Base-by-base conservation (phyloP, 2,329 filamentous ascomycete genomes). In the Colletotrichum gloeosporioides region DNA sequence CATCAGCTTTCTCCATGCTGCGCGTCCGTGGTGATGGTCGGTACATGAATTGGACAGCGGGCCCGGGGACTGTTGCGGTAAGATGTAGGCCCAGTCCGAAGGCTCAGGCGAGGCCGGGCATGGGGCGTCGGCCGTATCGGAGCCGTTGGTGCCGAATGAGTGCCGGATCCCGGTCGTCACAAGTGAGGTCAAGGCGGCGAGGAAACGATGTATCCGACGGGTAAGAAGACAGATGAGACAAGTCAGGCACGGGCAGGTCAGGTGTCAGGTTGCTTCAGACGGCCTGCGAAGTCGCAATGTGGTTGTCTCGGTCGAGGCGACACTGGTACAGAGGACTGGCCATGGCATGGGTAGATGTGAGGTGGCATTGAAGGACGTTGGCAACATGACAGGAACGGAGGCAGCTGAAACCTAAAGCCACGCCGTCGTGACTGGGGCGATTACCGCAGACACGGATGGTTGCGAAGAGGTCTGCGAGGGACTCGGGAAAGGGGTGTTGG, bases 1-100 rank as follows among this genome's bases (percentile, higher is more conserved):
- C 93, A 79, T 95, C 93, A 2, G 94, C 94, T 83, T 96, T 95
- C 81, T 96, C 94, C 94, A 96, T 96, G 13, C 90, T 93, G 82
- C 96, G 94, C 0, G 94, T 96, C 44, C 65, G 36, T 32, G n/a
- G 32, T 27, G 29, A 49, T 66, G 63, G 12, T 18, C 8, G 32
- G 57, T 13, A 32, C 22, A 49, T 8, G 44, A 32, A 34, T 31
- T 49, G 32, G n/a, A 15, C n/a, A n/a, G 15, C 8, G 25, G 22
- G 25, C 69, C 59, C 31, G 67, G 49, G 0, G 94, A 96, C 49
- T 96, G 88, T 0, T 96, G 86, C 1, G 96, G 87, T 2, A 91
- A 92, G 36, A 44, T 44, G 16, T 44, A 8, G 36, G 76, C 77
- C 31, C 62, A 29, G 10, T 69, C 69, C 10, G 22, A 16, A 44